phyloP scores from a whole-genome alignment of 139 green algal species.

The Ettlia oleoabundans region DNA sequence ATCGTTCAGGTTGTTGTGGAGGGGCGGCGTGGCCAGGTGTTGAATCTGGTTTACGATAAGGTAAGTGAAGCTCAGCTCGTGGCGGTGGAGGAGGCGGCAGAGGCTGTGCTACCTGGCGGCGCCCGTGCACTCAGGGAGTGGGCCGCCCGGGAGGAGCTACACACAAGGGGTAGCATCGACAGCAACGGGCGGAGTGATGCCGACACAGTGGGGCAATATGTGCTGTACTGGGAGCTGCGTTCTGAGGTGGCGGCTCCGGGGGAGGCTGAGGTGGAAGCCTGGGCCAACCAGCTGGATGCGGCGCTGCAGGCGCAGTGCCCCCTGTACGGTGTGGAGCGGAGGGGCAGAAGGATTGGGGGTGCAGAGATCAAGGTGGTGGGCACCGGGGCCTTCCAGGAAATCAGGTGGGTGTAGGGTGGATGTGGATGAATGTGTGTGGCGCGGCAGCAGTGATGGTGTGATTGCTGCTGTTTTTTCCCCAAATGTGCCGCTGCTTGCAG shows the following conservation, averaged over 20 bases:
- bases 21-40: background rate
- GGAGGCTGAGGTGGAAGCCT: background rate
- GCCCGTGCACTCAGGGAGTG: background rate
- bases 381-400: background rate
- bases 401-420: background rate
- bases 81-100: background rate
- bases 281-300: background rate
- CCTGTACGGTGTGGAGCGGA: background rate
- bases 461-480: background rate
- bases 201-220: background rate
- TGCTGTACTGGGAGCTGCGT: background rate
- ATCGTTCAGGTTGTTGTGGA: background rate
- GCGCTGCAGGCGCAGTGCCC: background rate
- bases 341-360: background rate
- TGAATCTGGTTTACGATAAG: conserved; percentile 2
- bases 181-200: too few relatives aligned
- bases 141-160: background rate
- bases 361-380: background rate
- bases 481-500: background rate
- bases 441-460: background rate
- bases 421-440: background rate
- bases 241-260: background rate
- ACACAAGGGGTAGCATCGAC: background rate
- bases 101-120: background rate
- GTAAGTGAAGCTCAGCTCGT: background rate